Evolutionary conservation across 2,329 filamentous ascomycete genomes (phyloP).

Genomic region (Dothideomycetes sp.): DNA sequence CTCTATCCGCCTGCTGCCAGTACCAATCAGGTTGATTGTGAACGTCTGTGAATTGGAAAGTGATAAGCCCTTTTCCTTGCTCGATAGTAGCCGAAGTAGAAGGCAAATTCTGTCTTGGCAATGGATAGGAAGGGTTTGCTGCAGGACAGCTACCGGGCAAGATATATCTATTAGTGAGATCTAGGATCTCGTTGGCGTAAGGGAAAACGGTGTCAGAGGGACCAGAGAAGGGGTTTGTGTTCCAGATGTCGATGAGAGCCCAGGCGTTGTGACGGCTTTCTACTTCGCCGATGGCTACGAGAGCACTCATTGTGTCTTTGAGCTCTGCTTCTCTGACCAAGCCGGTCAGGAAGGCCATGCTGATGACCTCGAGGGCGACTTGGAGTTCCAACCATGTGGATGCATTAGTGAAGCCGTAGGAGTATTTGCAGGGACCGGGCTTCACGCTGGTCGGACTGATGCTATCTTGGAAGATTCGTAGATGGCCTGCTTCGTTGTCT

Average conservation of each 20-base stretch:
- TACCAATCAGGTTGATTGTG: slow-evolving; percentile 11
- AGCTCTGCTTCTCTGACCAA: slow-evolving; percentile 29
- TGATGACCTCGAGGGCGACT: slow-evolving; percentile 30
- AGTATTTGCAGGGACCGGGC: slow-evolving; percentile 30
- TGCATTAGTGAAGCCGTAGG: slow-evolving; percentile 21
- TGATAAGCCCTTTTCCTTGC: slow-evolving; percentile 26
- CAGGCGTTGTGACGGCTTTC: slow-evolving; percentile 35
- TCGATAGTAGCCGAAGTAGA: slow-evolving; percentile 24
- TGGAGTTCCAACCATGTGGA: slow-evolving; percentile 25
- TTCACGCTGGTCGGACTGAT: slow-evolving; percentile 36
- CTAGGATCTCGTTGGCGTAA: slow-evolving; percentile 35
- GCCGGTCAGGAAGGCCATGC: slow-evolving; percentile 34
- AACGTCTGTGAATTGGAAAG: slow-evolving; percentile 18
- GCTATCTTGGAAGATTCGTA: slow-evolving; percentile 36
- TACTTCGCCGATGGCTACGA: slow-evolving; percentile 31
- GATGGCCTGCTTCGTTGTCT: slow-evolving; percentile 39
- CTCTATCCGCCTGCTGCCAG: slow-evolving; percentile 13
- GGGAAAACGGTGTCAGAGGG: slow-evolving; percentile 35
- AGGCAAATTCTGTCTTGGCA: slow-evolving; percentile 29
- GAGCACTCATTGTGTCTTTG: slow-evolving; percentile 28
- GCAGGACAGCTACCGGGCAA: slow-evolving; percentile 28
- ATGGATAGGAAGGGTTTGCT: slow-evolving; percentile 31
- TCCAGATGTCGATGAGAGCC: slow-evolving; percentile 35
- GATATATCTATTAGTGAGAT: slow-evolving; percentile 28
- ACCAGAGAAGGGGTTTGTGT: slow-evolving; percentile 32